Conservation (phyloP, 805 yeast species). For the Grigorovia transvaalensis region DNA sequence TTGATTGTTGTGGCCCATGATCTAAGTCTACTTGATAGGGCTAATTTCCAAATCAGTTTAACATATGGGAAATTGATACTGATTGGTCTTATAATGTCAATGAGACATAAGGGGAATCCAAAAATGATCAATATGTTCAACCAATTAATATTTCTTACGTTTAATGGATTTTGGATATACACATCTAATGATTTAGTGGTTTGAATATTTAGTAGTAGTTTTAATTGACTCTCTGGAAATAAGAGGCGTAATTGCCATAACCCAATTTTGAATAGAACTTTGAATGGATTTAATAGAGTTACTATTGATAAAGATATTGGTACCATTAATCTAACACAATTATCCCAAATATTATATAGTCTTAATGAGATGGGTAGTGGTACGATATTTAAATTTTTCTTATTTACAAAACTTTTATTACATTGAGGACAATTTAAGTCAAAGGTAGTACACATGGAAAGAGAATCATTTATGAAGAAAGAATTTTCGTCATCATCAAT, state of each 20-base stretch:
- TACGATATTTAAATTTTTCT: conserved; percentile 1
- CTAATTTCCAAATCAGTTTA: conserved; percentile 13
- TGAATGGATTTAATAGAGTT: conserved; percentile 10
- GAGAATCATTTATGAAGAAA: not conserved
- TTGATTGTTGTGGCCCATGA: conserved; percentile 4
- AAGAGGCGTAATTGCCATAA: conserved; percentile 20
- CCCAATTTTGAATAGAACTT: conserved; percentile 16
- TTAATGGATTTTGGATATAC: conserved; percentile 15
- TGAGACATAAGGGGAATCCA: conserved; percentile 17
- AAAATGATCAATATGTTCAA: conserved; percentile 10
- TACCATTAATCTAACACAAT: conserved; percentile 1
- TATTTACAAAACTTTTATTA: conserved; percentile 3
- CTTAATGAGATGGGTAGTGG: not conserved
- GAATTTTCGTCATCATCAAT: not conserved
- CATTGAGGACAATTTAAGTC: conserved; percentile 10
- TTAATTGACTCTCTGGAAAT: conserved; percentile 20
- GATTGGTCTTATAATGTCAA: conserved; percentile 1
- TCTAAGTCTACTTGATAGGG: conserved; percentile 7
- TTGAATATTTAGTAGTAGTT: conserved; percentile 15
- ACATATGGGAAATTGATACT: conserved; percentile 5
- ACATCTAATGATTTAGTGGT: conserved; percentile 24
- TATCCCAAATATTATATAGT: conserved; percentile 1
- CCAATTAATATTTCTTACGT: conserved; percentile 13
- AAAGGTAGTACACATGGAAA: not conserved
- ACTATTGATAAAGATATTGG: conserved; percentile 2